phyloP scores from a whole-genome alignment of 2,329 filamentous ascomycete species.

The Exophiala lecanii-corni region DNA sequence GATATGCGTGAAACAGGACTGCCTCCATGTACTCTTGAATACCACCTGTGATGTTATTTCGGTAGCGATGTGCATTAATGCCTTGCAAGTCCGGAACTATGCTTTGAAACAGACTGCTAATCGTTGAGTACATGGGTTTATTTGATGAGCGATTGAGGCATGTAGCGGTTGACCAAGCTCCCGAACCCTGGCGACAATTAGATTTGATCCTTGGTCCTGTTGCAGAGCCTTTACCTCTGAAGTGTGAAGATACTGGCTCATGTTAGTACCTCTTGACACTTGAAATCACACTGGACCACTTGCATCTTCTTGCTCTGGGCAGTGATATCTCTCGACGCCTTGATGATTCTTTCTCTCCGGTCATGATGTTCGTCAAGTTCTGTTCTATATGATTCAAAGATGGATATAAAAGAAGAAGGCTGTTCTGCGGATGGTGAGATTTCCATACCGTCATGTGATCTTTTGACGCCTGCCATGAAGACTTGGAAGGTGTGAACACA shows the following conservation, averaged over 20 bases:
- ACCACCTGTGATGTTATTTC: slow-evolving; percentile 67
- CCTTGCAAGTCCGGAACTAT: slow-evolving; percentile 70
- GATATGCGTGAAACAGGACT: slow-evolving; percentile 81
- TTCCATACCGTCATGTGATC: slow-evolving; percentile 21
- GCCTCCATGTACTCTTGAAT: slow-evolving; percentile 95
- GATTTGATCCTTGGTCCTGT: not conserved
- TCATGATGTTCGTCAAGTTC: slow-evolving; percentile 95
- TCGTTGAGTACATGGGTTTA: slow-evolving; percentile 66
- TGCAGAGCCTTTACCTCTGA: slow-evolving; percentile 66
- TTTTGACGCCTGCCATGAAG: slow-evolving; percentile 27
- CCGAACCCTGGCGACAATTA: slow-evolving; percentile 32
- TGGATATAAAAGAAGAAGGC: slow-evolving; percentile 50
- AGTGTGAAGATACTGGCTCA: slow-evolving; percentile 68
- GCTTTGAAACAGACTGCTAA: slow-evolving; percentile 61
- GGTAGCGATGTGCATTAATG: slow-evolving; percentile 79
- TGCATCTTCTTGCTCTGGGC: slow-evolving; percentile 96
- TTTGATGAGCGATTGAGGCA: slow-evolving; percentile 63
- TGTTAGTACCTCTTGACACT: slow-evolving; percentile 8
- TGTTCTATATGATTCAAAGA: slow-evolving; percentile 81
- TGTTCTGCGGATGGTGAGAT: slow-evolving; percentile 17
- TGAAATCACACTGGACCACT: slow-evolving; percentile 28
- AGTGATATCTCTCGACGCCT: slow-evolving; percentile 87
- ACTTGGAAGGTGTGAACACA: not conserved
- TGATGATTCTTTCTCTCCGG: slow-evolving; percentile 81
- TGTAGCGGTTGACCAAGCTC: slow-evolving; percentile 51